Conservation (phyloP, 1,284 basidiomycete genomes). For the Trichosporon ovoides region DNA sequence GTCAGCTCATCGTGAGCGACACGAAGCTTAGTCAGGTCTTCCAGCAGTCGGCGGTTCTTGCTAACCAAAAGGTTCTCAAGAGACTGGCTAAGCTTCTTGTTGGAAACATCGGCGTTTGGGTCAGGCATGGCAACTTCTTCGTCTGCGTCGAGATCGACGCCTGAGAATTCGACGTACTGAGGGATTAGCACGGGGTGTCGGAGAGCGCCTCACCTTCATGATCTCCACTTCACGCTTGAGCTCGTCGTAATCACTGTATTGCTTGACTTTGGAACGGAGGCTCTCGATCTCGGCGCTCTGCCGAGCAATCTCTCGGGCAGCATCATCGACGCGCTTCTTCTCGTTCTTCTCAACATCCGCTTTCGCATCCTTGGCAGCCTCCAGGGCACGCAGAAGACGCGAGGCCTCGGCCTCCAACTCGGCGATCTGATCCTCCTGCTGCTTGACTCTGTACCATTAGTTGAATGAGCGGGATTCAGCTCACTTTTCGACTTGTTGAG, state of each 20-base stretch:
- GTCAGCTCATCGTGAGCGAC: slow-evolving; percentile 76
- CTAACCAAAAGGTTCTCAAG: slow-evolving; percentile 83
- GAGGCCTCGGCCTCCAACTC: slow-evolving; percentile 70
- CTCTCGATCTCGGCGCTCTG: slow-evolving; percentile 62
- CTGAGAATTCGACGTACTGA: slow-evolving; percentile 89
- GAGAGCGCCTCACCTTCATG: slow-evolving; percentile 67
- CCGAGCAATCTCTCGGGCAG: slow-evolving; percentile 57
- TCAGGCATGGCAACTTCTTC: slow-evolving; percentile 67
- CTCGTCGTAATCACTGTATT: slow-evolving; percentile 83
- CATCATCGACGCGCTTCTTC: slow-evolving; percentile 60
- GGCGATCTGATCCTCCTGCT: slow-evolving; percentile 64
- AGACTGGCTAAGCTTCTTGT: slow-evolving; percentile 66
- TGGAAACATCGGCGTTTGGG: slow-evolving; percentile 78
- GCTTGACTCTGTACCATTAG: slow-evolving; percentile 56
- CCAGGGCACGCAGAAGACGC: slow-evolving; percentile 62
- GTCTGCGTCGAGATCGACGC: slow-evolving; percentile 62
- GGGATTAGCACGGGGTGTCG: not conserved
- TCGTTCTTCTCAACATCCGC: slow-evolving; percentile 54
- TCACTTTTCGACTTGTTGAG: slow-evolving; percentile 67
- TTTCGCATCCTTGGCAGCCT: slow-evolving; percentile 61
- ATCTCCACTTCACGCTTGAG: slow-evolving; percentile 93
- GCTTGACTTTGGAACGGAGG: slow-evolving; percentile 63
- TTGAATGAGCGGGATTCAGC: slow-evolving; percentile 23
- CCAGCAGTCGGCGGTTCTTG: slow-evolving; percentile 91
- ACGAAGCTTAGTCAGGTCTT: slow-evolving; percentile 85